A percentile compares a stretch with the other conserved stretches of the same genome.
Evolutionary conservation across 23 red algal genomes (phyloP).

Genomic region (Rhodosorus marinus): DNA sequence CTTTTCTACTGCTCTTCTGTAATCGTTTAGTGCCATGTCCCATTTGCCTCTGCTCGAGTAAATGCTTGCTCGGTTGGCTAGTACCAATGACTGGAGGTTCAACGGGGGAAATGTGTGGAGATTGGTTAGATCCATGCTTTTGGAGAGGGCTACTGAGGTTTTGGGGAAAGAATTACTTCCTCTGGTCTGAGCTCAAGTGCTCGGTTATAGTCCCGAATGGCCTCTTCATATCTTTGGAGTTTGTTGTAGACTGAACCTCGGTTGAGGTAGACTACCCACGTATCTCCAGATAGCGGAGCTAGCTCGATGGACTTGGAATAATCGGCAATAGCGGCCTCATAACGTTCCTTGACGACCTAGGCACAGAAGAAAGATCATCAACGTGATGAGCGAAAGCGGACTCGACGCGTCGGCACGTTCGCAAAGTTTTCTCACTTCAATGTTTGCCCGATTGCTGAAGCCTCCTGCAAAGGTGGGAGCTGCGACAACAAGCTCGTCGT

Average conservation of each 20-base stretch:
- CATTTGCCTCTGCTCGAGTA: slow-evolving; percentile 38
- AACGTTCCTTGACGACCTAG: slow-evolving; percentile 1
- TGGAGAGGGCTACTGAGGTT: too few species aligned
- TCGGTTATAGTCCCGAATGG: slow-evolving; percentile 7
- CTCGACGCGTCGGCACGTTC: too few species aligned
- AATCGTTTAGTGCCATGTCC: slow-evolving; percentile 61
- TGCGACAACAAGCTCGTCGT: slow-evolving; percentile 16
- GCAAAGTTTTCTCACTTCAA: slow-evolving; percentile 45
- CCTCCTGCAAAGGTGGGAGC: slow-evolving; percentile 51
- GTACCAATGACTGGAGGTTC: slow-evolving; percentile 25
- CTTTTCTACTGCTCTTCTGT: slow-evolving; percentile 44
- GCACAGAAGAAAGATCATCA: neutral
- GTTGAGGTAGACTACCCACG: slow-evolving; percentile 68
- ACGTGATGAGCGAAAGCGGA: neutral
- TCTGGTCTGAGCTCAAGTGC: slow-evolving; percentile 6
- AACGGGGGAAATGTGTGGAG: too few species aligned
- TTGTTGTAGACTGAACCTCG: slow-evolving; percentile 25
- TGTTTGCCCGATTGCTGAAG: slow-evolving; percentile 69
- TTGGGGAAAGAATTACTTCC: too few species aligned
- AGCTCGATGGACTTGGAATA: slow-evolving; percentile 47
- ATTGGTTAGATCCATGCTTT: too few species aligned
- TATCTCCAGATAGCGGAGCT: slow-evolving; percentile 41
- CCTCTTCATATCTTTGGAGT: slow-evolving; percentile 20
- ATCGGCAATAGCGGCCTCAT: slow-evolving; percentile 20
- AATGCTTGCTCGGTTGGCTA: slow-evolving; percentile 44